phyloP scores from a whole-genome alignment of 345 rosid species.

The Cardiospermum halicacabum region DNA sequence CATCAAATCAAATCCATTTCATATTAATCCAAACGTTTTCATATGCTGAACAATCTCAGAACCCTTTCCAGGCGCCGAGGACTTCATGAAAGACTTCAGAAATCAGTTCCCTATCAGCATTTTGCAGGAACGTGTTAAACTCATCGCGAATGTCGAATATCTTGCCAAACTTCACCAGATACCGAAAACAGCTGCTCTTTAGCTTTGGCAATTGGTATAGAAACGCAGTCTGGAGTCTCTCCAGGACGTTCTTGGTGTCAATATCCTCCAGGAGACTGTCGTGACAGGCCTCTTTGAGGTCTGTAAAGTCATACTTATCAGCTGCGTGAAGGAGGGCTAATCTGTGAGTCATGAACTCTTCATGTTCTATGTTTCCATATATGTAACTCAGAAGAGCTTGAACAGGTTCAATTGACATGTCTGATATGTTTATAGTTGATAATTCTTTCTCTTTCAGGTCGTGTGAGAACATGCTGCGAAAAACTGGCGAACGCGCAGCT shows the following conservation, averaged over 20 bases:
- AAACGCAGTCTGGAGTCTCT: slow-evolving; percentile 78
- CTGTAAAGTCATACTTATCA: slow-evolving; percentile 74
- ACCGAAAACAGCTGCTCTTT: slow-evolving; percentile 71
- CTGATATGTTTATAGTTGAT: slow-evolving; percentile 63
- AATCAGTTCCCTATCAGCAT: slow-evolving; percentile 74
- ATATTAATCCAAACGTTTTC: no score
- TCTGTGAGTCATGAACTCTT: slow-evolving; percentile 70
- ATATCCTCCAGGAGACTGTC: slow-evolving; percentile 81
- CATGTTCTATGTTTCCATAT: slow-evolving; percentile 67
- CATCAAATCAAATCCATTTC: no score
- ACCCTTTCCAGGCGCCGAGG: slow-evolving; percentile 86
- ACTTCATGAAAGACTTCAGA: slow-evolving; percentile 83
- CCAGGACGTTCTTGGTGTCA: slow-evolving; percentile 71
- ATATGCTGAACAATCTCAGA: no score
- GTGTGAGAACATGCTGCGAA: slow-evolving; percentile 78
- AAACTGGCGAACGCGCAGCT: slow-evolving; percentile 89
- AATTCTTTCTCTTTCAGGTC: slow-evolving; percentile 88
- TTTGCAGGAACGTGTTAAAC: slow-evolving; percentile 61
- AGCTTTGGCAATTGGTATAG: slow-evolving; percentile 62
- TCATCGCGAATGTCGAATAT: slow-evolving; percentile 85
- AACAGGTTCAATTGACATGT: slow-evolving; percentile 80
- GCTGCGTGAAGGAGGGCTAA: slow-evolving; percentile 74
- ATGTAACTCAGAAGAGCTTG: slow-evolving; percentile 73
- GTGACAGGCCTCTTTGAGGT: slow-evolving; percentile 84
- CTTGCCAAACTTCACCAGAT: slow-evolving; percentile 93